Evolutionary conservation across 2,329 filamentous ascomycete genomes (phyloP).

Genomic region (Neonectria faginata): DNA sequence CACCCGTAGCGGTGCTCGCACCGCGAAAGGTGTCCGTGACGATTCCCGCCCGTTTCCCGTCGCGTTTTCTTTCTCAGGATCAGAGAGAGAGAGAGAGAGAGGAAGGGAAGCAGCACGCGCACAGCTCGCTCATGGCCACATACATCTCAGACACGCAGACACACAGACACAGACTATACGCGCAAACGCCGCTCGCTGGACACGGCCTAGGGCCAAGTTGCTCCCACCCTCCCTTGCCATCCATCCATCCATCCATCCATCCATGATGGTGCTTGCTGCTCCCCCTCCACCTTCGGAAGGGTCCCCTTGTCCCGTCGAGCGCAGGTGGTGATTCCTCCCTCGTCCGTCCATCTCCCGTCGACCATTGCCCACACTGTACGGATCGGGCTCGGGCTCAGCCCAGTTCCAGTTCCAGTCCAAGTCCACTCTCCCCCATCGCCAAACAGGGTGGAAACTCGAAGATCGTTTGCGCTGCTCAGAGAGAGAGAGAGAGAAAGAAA

Average conservation of each 20-base stretch:
- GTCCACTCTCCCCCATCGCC: not conserved
- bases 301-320: conserved; percentile 39
- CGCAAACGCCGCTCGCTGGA: not conserved
- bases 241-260: too few species aligned
- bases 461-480: not conserved
- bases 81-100: not conserved
- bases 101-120: not conserved
- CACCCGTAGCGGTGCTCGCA: conserved; percentile 26
- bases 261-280: not conserved
- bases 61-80: not conserved
- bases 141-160: not conserved
- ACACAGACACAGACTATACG: not conserved
- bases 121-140: not conserved
- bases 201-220: conserved; percentile 2
- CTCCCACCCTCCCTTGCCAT: conserved; percentile 18
- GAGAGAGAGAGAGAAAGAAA: not conserved
- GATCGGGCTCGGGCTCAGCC: conserved; percentile 18
- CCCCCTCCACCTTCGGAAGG: conserved; percentile 15
- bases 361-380: conserved; percentile 25
- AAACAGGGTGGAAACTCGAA: not conserved
- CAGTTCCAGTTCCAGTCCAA: not conserved
- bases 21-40: conserved; percentile 18
- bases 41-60: conserved; percentile 21
- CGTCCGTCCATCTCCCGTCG: not conserved
- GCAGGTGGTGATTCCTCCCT: conserved; percentile 37